Conservation (phyloP, 2,329 filamentous ascomycete genomes). For the Exophiala alcalophila region DNA sequence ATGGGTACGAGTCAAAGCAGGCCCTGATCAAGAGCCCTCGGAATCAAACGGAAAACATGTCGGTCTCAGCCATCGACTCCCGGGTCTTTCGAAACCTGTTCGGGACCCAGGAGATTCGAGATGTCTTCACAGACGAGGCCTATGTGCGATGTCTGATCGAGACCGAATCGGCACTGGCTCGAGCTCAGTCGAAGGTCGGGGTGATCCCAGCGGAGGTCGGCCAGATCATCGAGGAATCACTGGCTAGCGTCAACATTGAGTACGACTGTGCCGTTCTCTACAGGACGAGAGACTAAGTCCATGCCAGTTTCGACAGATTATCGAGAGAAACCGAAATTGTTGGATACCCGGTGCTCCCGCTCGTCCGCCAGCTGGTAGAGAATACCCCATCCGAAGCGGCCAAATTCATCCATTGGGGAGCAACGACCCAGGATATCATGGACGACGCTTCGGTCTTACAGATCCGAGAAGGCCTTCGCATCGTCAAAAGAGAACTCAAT, state of each 20-base stretch:
- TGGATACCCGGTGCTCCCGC: constrained; percentile 32
- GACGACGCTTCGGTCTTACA: constrained; percentile 54
- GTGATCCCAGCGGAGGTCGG: constrained; percentile 30
- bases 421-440: constrained; percentile 61
- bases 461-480: constrained; percentile 50
- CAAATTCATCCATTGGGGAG: constrained; percentile 58
- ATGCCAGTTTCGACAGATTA: constrained; percentile 27
- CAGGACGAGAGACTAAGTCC: too few relatives aligned
- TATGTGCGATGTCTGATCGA: constrained; percentile 28
- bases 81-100: constrained; percentile 32
- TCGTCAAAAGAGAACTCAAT: constrained; percentile 47
- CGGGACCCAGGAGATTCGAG: constrained; percentile 31
- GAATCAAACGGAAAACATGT: constrained; percentile 26
- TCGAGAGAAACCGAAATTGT: constrained; percentile 31
- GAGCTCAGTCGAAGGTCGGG: constrained; percentile 28
- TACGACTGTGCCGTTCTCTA: too few relatives aligned
- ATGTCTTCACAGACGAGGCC: constrained; percentile 31
- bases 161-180: constrained; percentile 30
- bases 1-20: too few relatives aligned
- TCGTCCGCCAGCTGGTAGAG: constrained; percentile 31
- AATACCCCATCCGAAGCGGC: constrained; percentile 28
- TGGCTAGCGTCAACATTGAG: too few relatives aligned
- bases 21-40: too few relatives aligned
- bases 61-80: constrained; percentile 31
- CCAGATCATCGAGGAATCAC: too few relatives aligned